Percentiles rank a stretch among this genome's conserved stretches.
Evolutionary conservation across 768 basidiomycete species (phyloP).

Genomic region (Punctularia strigosozonata): DNA sequence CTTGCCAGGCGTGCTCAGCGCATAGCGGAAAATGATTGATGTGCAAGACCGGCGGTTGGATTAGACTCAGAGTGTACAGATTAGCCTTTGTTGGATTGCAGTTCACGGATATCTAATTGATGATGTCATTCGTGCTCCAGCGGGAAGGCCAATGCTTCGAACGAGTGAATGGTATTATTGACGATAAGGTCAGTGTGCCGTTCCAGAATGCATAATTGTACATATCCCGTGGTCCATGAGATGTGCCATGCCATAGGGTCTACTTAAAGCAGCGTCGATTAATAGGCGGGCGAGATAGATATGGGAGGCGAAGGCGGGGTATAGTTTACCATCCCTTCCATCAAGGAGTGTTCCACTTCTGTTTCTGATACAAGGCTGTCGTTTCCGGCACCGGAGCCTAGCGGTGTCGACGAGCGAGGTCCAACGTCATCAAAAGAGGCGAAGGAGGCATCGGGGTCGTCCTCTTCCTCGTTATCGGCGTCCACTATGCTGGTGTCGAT

Average conservation of each 20-base stretch:
- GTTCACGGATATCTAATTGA: too few relatives aligned
- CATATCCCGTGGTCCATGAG: too few relatives aligned
- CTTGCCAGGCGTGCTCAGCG: slow-evolving; percentile 69
- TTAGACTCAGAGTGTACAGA: too few relatives aligned
- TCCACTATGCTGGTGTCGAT: slow-evolving; percentile 3
- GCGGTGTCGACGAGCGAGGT: slow-evolving; percentile 9
- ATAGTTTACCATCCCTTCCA: slow-evolving; percentile 9
- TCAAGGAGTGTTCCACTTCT: slow-evolving; percentile 17
- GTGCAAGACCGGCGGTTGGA: slow-evolving; percentile 1
- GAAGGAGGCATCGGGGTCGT: slow-evolving; percentile 8
- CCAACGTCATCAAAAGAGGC: not conserved
- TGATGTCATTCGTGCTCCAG: too few relatives aligned
- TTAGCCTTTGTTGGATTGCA: too few relatives aligned
- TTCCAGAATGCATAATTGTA: too few relatives aligned
- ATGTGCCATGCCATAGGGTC: too few relatives aligned
- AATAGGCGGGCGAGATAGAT: slow-evolving; percentile 29
- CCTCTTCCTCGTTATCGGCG: slow-evolving; percentile 11
- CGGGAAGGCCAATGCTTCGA: too few relatives aligned
- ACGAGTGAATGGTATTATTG: too few relatives aligned
- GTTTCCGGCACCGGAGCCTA: slow-evolving; percentile 9
- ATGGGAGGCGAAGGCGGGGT: slow-evolving; percentile 25
- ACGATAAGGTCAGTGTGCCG: too few relatives aligned
- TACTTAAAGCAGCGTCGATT: slow-evolving; percentile 4
- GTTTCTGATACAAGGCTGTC: slow-evolving; percentile 12
- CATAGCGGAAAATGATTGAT: slow-evolving; percentile 34